Percentiles rank a stretch among this genome's conserved stretches.
phyloP scores from a whole-genome alignment of 148 eudicot genomes.

The Selenicereus undatus region DNA sequence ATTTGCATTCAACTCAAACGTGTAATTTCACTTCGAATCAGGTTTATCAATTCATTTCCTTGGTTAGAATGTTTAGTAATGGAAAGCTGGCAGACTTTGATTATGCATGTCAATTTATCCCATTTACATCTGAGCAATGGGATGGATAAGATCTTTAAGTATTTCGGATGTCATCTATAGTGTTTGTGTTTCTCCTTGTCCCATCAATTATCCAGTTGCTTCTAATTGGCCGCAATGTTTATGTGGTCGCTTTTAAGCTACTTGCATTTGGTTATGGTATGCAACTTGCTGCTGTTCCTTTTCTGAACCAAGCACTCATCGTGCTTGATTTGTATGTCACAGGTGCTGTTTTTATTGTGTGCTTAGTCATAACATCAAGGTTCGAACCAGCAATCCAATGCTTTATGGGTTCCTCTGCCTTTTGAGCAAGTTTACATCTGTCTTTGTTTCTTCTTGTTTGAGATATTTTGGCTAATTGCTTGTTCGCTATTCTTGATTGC shows the following conservation, averaged over 20 bases:
- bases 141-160: neutral
- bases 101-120: neutral
- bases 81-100: neutral
- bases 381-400: slow-evolving; percentile 16
- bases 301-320: neutral
- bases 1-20: neutral
- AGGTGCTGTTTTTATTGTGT: slow-evolving; percentile 69
- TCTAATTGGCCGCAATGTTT: neutral
- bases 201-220: neutral
- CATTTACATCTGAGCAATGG: neutral
- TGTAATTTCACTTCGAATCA: neutral
- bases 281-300: neutral
- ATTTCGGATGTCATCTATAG: neutral
- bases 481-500: slow-evolving; percentile 26
- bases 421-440: neutral
- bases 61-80: neutral
- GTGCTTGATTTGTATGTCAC: slow-evolving; percentile 22
- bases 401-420: slow-evolving; percentile 2
- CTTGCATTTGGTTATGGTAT: slow-evolving; percentile 1
- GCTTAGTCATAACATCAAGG: slow-evolving; percentile 60
- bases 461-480: slow-evolving; percentile 11
- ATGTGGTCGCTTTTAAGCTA: neutral
- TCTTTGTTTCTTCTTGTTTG: slow-evolving; percentile 2
- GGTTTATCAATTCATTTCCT: neutral
- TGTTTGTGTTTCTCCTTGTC: too few relatives aligned